Conservation (phyloP, 1,139 yeast species). For the Nakaseomyces bracarensis region DNA sequence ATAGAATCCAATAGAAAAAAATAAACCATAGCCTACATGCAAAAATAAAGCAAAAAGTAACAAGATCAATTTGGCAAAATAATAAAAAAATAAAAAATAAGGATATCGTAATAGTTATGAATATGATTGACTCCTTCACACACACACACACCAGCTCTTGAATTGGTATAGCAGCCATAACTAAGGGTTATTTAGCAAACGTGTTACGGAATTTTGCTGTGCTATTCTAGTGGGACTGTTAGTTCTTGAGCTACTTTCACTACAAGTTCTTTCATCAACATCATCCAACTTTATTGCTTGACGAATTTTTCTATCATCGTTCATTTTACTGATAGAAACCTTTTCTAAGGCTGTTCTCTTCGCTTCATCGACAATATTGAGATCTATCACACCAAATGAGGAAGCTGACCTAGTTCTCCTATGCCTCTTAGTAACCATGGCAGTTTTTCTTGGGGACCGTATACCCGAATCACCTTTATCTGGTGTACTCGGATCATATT, state of each 20-base stretch:
- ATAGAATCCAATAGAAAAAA: not conserved
- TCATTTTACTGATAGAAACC: not conserved
- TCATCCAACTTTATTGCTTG: slow-evolving; percentile 12
- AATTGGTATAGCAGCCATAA: not conserved
- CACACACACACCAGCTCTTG: too few species aligned
- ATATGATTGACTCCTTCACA: too few species aligned
- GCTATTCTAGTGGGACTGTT: slow-evolving; percentile 16
- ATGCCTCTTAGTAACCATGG: slow-evolving; percentile 17
- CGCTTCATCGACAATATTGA: slow-evolving; percentile 22
- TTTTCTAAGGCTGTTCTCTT: slow-evolving; percentile 8
- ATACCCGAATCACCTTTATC: slow-evolving; percentile 1
- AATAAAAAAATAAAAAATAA: not conserved
- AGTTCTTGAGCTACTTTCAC: slow-evolving; percentile 27
- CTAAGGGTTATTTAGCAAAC: slow-evolving; percentile 5
- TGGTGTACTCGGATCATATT: slow-evolving; percentile 4
- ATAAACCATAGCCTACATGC: not conserved
- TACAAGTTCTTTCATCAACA: slow-evolving; percentile 27
- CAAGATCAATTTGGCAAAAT: not conserved
- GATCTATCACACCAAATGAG: slow-evolving; percentile 29
- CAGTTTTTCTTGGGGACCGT: not conserved
- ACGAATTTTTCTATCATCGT: slow-evolving; percentile 1
- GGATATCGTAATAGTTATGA: not conserved
- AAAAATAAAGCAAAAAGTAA: not conserved
- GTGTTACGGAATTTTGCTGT: slow-evolving; percentile 5
- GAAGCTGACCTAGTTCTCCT: slow-evolving; percentile 26